A percentile compares a stretch with the other conserved stretches of the same genome.
Evolutionary conservation across 1,284 basidiomycete species (phyloP).

Genomic region (Athelia sp.): DNA sequence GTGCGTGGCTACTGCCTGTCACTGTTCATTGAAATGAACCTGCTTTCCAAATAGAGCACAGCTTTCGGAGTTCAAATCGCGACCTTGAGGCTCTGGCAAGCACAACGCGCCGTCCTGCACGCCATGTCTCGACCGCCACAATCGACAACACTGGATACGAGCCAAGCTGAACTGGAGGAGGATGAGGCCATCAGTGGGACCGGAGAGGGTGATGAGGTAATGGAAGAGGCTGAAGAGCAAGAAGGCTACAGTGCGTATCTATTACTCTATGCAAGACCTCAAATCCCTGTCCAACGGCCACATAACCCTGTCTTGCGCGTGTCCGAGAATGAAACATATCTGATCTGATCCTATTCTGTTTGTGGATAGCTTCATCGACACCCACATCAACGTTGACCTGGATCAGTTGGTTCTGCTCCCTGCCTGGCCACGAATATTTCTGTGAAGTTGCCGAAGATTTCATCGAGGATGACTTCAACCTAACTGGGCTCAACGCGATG

Average conservation of each 20-base stretch:
- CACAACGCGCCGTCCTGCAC: neutral
- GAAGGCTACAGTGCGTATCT: constrained; percentile 65
- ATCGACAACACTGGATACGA: constrained; percentile 31
- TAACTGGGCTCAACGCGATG: constrained; percentile 92
- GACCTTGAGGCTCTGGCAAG: neutral
- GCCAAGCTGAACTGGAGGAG: constrained; percentile 43
- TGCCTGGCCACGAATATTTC: constrained; percentile 99
- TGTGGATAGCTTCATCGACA: constrained; percentile 67
- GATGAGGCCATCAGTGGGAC: constrained; percentile 47
- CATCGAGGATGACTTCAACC: constrained; percentile 99
- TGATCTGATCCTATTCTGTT: constrained; percentile 4
- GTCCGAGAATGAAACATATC: neutral
- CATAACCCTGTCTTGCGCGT: neutral
- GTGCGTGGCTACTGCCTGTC: too few relatives aligned
- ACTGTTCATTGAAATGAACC: too few relatives aligned
- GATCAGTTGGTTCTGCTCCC: constrained; percentile 98
- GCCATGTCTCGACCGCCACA: constrained; percentile 44
- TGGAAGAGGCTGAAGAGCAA: constrained; percentile 64
- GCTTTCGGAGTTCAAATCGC: too few relatives aligned
- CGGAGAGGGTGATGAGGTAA: constrained; percentile 59
- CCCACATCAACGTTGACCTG: constrained; percentile 88
- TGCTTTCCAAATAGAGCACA: too few relatives aligned
- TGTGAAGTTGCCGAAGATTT: constrained; percentile 98
- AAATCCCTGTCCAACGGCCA: neutral
- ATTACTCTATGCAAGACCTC: constrained; percentile 8